Conservation (phyloP, 345 rosid species). For the Combretum micranthum region DNA sequence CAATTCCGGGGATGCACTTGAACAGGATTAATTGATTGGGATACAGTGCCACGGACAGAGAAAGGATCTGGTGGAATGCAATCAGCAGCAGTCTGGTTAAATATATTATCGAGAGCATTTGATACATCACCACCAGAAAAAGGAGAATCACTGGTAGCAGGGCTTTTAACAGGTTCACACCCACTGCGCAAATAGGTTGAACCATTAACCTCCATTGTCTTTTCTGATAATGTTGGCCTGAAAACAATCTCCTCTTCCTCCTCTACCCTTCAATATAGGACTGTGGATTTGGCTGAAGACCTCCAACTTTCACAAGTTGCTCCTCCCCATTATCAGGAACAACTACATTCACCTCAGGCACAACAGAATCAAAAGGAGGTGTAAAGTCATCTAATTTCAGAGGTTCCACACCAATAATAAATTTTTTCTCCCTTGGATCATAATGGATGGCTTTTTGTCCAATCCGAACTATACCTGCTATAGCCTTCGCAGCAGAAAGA, state of each 20-base stretch:
- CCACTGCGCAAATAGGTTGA: conserved; percentile 36
- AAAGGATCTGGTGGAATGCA: conserved; percentile 25
- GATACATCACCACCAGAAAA: conserved; percentile 28
- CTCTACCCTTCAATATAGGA: conserved; percentile 53
- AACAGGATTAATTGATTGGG: conserved; percentile 34
- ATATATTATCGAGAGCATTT: conserved; percentile 32
- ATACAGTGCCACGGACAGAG: conserved; percentile 29
- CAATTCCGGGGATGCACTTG: conserved; percentile 43
- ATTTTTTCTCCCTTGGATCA: conserved; percentile 70
- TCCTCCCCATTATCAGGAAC: conserved; percentile 27
- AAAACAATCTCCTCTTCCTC: conserved; percentile 96
- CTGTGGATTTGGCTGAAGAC: conserved; percentile 27
- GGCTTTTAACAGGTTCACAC: conserved; percentile 31
- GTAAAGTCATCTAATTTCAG: conserved; percentile 26
- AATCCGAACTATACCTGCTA: conserved; percentile 47
- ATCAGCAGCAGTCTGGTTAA: conserved; percentile 33
- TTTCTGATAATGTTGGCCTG: conserved; percentile 65
- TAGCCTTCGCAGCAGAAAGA: conserved; percentile 79
- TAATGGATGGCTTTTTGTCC: conserved; percentile 51
- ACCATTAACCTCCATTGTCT: conserved; percentile 37
- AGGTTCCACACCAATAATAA: conserved; percentile 59
- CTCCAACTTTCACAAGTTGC: conserved; percentile 20
- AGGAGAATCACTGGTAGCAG: conserved; percentile 31
- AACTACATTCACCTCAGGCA: conserved; percentile 20
- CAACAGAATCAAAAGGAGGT: conserved; percentile 19